Evolutionary conservation across 805 yeast species (phyloP).

Genomic region (Saturnispora dispora): DNA sequence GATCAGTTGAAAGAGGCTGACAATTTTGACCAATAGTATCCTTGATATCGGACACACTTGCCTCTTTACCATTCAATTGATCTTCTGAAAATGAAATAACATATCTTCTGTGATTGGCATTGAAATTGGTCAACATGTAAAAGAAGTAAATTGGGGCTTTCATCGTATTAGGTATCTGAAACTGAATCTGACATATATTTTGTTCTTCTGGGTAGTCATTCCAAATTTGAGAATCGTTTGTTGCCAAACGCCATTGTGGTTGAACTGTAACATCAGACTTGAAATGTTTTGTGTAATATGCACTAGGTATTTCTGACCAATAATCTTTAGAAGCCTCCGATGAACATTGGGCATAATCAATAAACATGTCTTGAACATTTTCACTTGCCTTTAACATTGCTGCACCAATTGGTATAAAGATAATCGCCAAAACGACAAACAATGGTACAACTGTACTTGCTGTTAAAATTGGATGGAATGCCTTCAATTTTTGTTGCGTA

Average conservation of each 20-base stretch:
- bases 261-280: slow-evolving; percentile 29
- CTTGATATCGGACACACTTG: slow-evolving; percentile 40
- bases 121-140: slow-evolving; percentile 79
- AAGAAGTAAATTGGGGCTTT: slow-evolving; percentile 68
- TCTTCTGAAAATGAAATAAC: slow-evolving; percentile 77
- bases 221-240: slow-evolving; percentile 32
- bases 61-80: slow-evolving; percentile 72
- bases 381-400: slow-evolving; percentile 68
- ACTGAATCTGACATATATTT: slow-evolving; percentile 59
- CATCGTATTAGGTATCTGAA: slow-evolving; percentile 64
- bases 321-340: slow-evolving; percentile 34
- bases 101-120: slow-evolving; percentile 89
- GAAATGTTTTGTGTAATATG: slow-evolving; percentile 53
- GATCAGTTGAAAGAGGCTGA: slow-evolving; percentile 47
- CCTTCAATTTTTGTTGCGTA: slow-evolving; percentile 46
- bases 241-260: slow-evolving; percentile 59
- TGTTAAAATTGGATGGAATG: slow-evolving; percentile 72
- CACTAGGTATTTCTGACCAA: slow-evolving; percentile 50
- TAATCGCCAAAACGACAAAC: slow-evolving; percentile 58
- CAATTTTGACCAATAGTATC: slow-evolving; percentile 51
- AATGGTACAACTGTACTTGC: slow-evolving; percentile 89
- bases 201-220: slow-evolving; percentile 36
- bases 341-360: slow-evolving; percentile 70
- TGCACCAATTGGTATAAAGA: slow-evolving; percentile 89
- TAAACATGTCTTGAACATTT: slow-evolving; percentile 64